Evolutionary conservation across 768 basidiomycete species (phyloP), one percentile per base, ranked within the genome.

Genomic region (Pleurotus salmoneostramineus): DNA sequence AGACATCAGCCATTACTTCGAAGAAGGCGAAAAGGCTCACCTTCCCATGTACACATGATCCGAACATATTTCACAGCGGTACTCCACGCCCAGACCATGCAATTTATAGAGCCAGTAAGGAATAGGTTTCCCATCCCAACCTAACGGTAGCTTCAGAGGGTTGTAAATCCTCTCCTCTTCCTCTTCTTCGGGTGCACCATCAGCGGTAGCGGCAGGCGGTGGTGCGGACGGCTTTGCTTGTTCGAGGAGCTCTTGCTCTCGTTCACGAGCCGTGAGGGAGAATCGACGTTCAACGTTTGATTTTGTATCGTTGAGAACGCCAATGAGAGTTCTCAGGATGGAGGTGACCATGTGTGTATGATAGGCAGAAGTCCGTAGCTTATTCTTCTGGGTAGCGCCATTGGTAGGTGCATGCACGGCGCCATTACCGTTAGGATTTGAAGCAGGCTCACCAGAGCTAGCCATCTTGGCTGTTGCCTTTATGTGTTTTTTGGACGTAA

Each of bases 81-180:
- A 99, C 71, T 96, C 93, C 32, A 97, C 95, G n/a, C 97, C 97
- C 37, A 98, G 79, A 6, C 97, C 97, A 68, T 99, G 97, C 37
- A 99, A 75, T 73, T 98, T 98, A 77, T 95, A 99, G 56, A 99
- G 65, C 95, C 95, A 98, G 68, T 96, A 98, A 35, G 97, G 97
- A 66, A 99, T 99, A 15, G 97, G 97, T 68, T 98, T 98, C 34
- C 96, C 95, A 67, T 99, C 97, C 95, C 95, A 98, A 4, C 94
- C 94, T 17, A 98, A 79, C 11, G 97, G 97, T 43, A 98, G 77
- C 74, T 98, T 98, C 50, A 98, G 83, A 47, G 97, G 97, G 64
- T 99, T 99, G 73, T 98, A 99, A 35, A 99, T 95, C 63, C 93
- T 85, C 66, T 95, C 96, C 65, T 98, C 95, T 63, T 93, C 95